Evolutionary conservation across 176 grass and related monocot species (phyloP).

Genomic region (Canna indica): DNA sequence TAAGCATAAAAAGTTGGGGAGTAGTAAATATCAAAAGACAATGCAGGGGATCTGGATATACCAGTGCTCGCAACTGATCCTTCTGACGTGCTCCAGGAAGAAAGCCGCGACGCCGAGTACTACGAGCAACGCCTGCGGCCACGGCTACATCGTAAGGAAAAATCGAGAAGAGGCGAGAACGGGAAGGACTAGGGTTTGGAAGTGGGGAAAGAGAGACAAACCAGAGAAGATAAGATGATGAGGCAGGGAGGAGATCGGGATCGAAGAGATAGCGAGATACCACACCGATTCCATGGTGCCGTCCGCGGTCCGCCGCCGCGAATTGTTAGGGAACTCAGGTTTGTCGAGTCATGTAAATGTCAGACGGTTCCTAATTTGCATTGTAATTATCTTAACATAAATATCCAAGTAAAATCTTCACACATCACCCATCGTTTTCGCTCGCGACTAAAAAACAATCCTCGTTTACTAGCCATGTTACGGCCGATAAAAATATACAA

Average conservation of each 20-base stretch:
- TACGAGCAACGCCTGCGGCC: constrained; percentile 40
- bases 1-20: no score
- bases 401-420: no score
- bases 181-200: constrained; percentile 14
- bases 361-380: no score
- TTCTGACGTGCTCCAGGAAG: constrained; percentile 82
- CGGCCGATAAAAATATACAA: no score
- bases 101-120: constrained; percentile 40
- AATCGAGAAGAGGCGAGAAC: no score
- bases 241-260: constrained; percentile 27
- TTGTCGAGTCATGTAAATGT: no score
- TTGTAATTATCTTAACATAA: no score
- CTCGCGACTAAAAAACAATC: no score
- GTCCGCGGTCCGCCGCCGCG: background rate
- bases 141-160: background rate
- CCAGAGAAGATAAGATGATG: constrained; percentile 53
- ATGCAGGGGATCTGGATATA: constrained; percentile 25
- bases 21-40: background rate
- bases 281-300: constrained; percentile 5
- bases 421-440: no score
- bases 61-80: constrained; percentile 81
- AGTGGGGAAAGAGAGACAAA: background rate
- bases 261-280: constrained; percentile 32
- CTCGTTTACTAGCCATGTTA: no score
- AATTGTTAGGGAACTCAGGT: no score